Percentiles rank a stretch among this genome's conserved stretches.
phyloP scores from a whole-genome alignment of 2,329 filamentous ascomycete species.

The Aspergillus tamarii region DNA sequence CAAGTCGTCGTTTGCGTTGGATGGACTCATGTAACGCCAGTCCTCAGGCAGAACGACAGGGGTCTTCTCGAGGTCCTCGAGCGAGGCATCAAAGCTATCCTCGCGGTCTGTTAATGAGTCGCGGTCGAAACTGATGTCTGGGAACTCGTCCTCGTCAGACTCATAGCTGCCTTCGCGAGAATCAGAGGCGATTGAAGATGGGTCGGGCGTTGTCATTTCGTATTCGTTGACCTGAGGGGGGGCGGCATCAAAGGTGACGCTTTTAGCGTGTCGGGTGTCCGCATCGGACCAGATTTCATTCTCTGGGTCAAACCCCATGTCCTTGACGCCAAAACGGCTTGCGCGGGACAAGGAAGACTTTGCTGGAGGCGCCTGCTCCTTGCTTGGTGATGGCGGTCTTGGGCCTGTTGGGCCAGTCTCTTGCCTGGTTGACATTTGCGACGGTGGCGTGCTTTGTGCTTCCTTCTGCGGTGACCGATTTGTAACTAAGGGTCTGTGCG shows the following conservation, averaged over 20 bases:
- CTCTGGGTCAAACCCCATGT: constrained; percentile 66
- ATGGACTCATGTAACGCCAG: constrained; percentile 80
- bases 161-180: constrained; percentile 94
- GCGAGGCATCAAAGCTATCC: constrained; percentile 92
- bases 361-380: constrained; percentile 74
- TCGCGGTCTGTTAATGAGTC: constrained; percentile 67
- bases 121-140: constrained; percentile 64
- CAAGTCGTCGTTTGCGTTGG: constrained; percentile 59
- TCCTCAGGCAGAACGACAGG: constrained; percentile 97
- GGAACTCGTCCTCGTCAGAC: constrained; percentile 67
- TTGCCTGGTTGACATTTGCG: constrained; percentile 26
- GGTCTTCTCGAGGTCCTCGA: constrained; percentile 96
- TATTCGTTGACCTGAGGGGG: constrained; percentile 97
- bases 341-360: constrained; percentile 83
- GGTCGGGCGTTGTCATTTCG: constrained; percentile 94
- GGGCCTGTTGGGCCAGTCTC: constrained; percentile 22
- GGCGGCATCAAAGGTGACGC: constrained; percentile 92
- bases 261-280: constrained; percentile 87
- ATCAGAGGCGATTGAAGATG: constrained; percentile 87
- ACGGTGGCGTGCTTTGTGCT: constrained; percentile 71
- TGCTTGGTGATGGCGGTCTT: constrained; percentile 62
- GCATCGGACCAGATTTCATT: constrained; percentile 69
- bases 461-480: constrained; percentile 60
- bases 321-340: constrained; percentile 63
- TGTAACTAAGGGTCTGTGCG: constrained; percentile 79